phyloP scores from a whole-genome alignment of 2,329 filamentous ascomycete species.

The Claviceps quebecensis region DNA sequence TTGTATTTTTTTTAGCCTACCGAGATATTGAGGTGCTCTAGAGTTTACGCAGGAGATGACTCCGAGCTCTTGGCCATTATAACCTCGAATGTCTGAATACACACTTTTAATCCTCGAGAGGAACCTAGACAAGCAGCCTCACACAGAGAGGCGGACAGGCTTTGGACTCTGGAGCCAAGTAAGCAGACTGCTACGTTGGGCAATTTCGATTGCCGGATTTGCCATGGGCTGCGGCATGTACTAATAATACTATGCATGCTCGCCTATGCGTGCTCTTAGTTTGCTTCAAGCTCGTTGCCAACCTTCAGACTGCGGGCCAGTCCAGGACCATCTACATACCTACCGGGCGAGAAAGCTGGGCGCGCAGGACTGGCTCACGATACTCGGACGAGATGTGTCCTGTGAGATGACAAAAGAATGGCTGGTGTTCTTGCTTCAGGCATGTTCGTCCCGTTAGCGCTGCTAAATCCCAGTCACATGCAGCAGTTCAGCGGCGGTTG shows the following conservation, averaged over 20 bases:
- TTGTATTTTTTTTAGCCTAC: too few species aligned
- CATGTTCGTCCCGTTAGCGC: background rate
- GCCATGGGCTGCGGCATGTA: background rate
- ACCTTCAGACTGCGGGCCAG: too few species aligned
- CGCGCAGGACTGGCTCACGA: background rate
- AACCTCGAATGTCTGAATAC: too few species aligned
- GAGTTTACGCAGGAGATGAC: too few species aligned
- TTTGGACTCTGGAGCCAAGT: background rate
- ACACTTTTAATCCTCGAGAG: background rate
- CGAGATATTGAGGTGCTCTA: too few species aligned
- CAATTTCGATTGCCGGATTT: background rate
- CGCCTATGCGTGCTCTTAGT: too few species aligned
- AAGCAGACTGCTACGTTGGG: background rate
- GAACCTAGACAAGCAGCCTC: background rate
- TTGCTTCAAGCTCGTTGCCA: too few species aligned
- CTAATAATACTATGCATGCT: too few species aligned
- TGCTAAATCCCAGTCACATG: too few species aligned
- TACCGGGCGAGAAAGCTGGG: background rate
- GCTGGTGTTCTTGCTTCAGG: background rate
- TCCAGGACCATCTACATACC: background rate
- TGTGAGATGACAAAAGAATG: background rate
- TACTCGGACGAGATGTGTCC: slow-evolving; percentile 2
- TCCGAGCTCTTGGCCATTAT: too few species aligned
- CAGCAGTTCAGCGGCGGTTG: too few species aligned
- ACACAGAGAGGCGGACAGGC: background rate